Conservation (phyloP, 2,329 filamentous ascomycete genomes). For the Cladosporium velox region DNA sequence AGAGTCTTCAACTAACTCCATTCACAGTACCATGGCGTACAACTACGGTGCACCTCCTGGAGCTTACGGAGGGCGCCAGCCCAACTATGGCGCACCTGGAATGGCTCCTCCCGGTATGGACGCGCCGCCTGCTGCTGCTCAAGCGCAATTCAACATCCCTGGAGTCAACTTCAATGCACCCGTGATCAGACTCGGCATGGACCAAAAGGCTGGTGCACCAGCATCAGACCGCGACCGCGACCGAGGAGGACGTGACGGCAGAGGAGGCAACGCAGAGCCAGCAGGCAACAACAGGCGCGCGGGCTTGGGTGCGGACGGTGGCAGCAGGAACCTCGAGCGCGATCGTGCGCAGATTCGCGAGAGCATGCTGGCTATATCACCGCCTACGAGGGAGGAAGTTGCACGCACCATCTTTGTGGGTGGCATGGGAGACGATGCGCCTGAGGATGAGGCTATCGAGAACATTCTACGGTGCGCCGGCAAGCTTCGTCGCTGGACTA, state of each 20-base stretch:
- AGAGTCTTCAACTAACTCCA: background rate
- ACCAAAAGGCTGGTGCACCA: conserved; percentile 41
- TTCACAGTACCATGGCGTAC: conserved; percentile 35
- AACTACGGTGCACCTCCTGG: conserved; percentile 46
- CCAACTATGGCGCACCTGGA: conserved; percentile 67
- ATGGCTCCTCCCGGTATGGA: conserved; percentile 68
- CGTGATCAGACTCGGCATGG: conserved; percentile 88
- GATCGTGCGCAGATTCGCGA: conserved; percentile 36
- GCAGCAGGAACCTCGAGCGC: conserved; percentile 58
- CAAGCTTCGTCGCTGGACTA: conserved; percentile 77
- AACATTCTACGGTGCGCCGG: conserved; percentile 76
- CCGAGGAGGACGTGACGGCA: conserved; percentile 22
- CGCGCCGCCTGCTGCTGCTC: conserved; percentile 72
- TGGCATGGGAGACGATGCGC: conserved; percentile 76
- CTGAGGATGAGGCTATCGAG: conserved; percentile 77
- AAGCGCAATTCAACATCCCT: conserved; percentile 72
- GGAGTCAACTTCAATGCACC: conserved; percentile 98
- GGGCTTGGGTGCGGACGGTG: conserved; percentile 59
- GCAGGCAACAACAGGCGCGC: conserved; percentile 50
- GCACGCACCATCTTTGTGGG: conserved; percentile 87
- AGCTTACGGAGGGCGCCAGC: conserved; percentile 69
- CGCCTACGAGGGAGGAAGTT: conserved; percentile 87
- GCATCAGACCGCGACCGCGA: conserved; percentile 30
- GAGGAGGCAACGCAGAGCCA: conserved; percentile 39
- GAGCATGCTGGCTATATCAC: conserved; percentile 48